Base-by-base conservation (phyloP, 805 yeast species). In the Suhomyces kilbournensis region DNA sequence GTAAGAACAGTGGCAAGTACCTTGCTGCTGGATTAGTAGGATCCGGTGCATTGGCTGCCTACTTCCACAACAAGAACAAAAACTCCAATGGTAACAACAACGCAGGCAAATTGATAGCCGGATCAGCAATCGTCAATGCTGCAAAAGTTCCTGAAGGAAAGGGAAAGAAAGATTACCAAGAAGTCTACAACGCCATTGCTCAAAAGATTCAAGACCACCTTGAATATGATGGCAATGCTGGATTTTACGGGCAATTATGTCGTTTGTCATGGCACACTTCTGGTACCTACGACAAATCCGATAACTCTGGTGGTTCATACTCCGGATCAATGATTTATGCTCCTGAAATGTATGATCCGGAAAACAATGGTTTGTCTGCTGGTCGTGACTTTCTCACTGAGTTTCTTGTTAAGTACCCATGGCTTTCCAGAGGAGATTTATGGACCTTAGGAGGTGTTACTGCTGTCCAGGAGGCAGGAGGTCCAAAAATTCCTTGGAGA, bases 111-210 rank as follows among this genome's bases (percentile, higher is more conserved):
- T 40, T 51, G 35, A 53, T 59, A 46, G 52, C 60, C 3, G 50
- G 50, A 3, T 17, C 50, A n/a, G 50, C 46, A 7, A 53, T 60
- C 15, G 60, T 65, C 47, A 64, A 67, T 46, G 52, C 52, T n/a
- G 70, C 78, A 7, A 61, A 70, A 7, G 58, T 72, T 25, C 76
- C 77, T 10, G 66, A 72, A 6, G 72, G 62, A 6, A 62, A 74
- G 60, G 58, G 71, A 3, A 68, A 63, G 48, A 73, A 76, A 10
- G 89, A 87, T 57, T 91, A 79, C 65, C 91, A 79, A 68, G 61
- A 73, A 53, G 82, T 82, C 54, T 93, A 84, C 71, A 85, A 82
- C 72, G 94, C 83, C 57, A 90, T 82, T 78, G 97, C 85, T 34
- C 65, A 52, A 47, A 57, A 57, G 30, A 51, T 57, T 44, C 50